Evolutionary conservation across 2,329 filamentous ascomycete genomes (phyloP).

Genomic region (Sporothrix sp.): DNA sequence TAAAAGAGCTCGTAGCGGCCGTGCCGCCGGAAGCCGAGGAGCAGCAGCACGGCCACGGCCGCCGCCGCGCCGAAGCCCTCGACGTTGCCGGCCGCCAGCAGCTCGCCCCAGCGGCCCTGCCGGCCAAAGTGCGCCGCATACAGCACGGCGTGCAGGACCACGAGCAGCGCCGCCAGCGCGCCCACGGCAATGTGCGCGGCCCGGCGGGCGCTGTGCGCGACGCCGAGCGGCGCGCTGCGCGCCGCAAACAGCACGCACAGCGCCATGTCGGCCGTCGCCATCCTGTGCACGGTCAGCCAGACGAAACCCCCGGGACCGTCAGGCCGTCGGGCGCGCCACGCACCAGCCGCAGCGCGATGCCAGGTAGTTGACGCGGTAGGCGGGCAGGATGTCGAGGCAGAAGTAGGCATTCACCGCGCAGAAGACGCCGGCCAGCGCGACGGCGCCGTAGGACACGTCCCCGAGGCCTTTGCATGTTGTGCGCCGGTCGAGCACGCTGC

Average conservation of each 20-base stretch:
- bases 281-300: not conserved
- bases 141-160: constrained; percentile 29
- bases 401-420: not conserved
- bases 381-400: not conserved
- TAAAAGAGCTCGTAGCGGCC: constrained; percentile 40
- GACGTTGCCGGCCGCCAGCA: constrained; percentile 25
- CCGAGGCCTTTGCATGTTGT: not conserved
- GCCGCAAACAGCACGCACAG: constrained; percentile 44
- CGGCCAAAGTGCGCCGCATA: constrained; percentile 26
- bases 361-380: constrained; percentile 3
- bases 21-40: constrained; percentile 25
- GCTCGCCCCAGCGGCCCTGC: constrained; percentile 15
- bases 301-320: not conserved
- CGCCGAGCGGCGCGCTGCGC: constrained; percentile 48
- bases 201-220: constrained; percentile 29
- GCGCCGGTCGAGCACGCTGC: not conserved
- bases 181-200: constrained; percentile 36
- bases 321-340: not conserved
- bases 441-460: not conserved
- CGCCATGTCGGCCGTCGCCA: constrained; percentile 31
- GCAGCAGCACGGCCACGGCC: constrained; percentile 27
- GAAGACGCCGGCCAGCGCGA: not conserved
- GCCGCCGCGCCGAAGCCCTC: constrained; percentile 29
- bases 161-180: constrained; percentile 30
- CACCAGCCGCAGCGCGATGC: constrained; percentile 14